A percentile compares a stretch with the other conserved stretches of the same genome.
phyloP scores from a whole-genome alignment of 192 early-diverging fungal species.

The Umbelopsis sp. region DNA sequence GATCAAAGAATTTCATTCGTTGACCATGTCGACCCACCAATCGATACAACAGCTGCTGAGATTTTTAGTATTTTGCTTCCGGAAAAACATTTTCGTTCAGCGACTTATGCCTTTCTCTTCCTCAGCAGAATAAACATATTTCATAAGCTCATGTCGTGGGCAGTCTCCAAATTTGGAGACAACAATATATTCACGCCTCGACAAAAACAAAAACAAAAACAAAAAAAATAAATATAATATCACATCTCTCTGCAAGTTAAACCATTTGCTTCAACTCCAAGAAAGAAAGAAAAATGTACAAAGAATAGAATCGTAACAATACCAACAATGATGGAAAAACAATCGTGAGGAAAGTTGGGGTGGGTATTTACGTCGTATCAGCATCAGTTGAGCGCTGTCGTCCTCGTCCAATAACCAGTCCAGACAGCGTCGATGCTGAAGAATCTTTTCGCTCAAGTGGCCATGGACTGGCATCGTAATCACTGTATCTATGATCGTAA shows the following conservation, averaged over 20 bases:
- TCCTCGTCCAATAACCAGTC: conserved; percentile 2
- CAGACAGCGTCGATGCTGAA: background rate
- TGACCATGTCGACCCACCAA: too few species aligned
- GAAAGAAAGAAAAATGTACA: background rate
- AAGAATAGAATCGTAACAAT: background rate
- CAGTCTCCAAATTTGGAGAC: too few species aligned
- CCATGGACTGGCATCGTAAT: background rate
- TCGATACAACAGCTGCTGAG: too few species aligned
- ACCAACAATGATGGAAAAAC: background rate
- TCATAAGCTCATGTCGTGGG: too few species aligned
- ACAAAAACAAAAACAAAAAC: background rate
- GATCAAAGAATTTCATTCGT: too few species aligned
- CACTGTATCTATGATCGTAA: background rate
- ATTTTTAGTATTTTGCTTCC: too few species aligned
- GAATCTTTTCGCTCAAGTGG: conserved; percentile 10
- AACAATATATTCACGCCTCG: too few species aligned
- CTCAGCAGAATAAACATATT: too few species aligned
- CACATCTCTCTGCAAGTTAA: too few species aligned
- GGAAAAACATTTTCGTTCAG: too few species aligned
- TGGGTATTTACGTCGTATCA: background rate
- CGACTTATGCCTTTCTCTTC: too few species aligned
- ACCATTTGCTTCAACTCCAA: background rate
- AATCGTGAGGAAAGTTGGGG: background rate
- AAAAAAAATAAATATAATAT: background rate
- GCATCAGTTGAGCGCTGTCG: background rate